Percentiles rank a stretch among this genome's conserved stretches.
Conservation (phyloP, 495 filamentous ascomycete genomes). For the Podospora tetraspora region DNA sequence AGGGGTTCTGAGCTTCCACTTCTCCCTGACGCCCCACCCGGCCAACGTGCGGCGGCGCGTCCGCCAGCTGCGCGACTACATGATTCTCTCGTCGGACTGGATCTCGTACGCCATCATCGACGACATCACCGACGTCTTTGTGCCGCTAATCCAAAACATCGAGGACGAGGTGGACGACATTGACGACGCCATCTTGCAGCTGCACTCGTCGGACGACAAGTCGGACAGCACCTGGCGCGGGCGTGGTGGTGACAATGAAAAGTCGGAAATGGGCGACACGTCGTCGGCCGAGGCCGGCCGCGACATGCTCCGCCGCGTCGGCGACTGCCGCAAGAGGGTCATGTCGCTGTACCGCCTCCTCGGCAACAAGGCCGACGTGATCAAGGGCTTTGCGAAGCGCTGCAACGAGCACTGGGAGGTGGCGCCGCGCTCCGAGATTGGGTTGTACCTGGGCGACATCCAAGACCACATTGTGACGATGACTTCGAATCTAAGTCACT, state of each 20-base stretch:
- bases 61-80: conserved; percentile 88
- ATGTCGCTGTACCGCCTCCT: conserved; percentile 88
- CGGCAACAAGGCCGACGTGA: conserved; percentile 96
- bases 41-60: conserved; percentile 92
- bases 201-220: conserved; percentile 56
- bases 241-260: conserved; percentile 19
- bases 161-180: conserved; percentile 88
- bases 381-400: conserved; percentile 97
- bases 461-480: conserved; percentile 99
- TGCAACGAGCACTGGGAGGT: conserved; percentile 99
- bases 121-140: conserved; percentile 95
- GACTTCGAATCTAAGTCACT: conserved; percentile 90
- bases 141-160: conserved; percentile 81
- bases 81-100: conserved; percentile 92
- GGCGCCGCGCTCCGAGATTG: conserved; percentile 90
- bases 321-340: conserved; percentile 92
- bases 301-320: conserved; percentile 84
- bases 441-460: conserved; percentile 92
- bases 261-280: conserved; percentile 36
- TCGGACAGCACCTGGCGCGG: conserved; percentile 19
- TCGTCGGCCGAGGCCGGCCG: conserved; percentile 54
- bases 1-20: conserved; percentile 92
- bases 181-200: conserved; percentile 70
- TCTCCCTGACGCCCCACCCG: conserved; percentile 85
- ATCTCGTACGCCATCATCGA: conserved; percentile 97